Base-by-base conservation (phyloP, 2,329 filamentous ascomycete species). In the Lachnellula occidentalis region DNA sequence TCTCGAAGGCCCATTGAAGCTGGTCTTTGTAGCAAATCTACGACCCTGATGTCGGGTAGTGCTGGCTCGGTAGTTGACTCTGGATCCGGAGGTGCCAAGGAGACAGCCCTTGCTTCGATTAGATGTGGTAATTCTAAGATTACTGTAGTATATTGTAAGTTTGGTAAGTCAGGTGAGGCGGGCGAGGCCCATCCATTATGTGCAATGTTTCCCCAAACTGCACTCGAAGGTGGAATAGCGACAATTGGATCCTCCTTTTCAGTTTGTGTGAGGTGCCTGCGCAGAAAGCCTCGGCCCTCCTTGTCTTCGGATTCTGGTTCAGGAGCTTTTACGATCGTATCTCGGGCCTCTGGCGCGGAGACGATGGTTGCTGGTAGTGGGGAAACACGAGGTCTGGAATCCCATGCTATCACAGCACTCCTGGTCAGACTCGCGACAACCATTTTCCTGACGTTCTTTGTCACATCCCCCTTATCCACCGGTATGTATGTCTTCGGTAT, bases 41-140 rank as follows among this genome's bases (percentile, higher is more conserved):
- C 81, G 1, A 88, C 83, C 34, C 85, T 80, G 11, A 81, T 76
- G 63, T 92, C 86, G 2, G 88, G 79, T 21, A 77, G 66, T 15
- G 72, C 73, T 8, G 73, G 71, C 3, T 71, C 70, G 17, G 66
- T 64, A 36, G 65, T 64, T 17, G 73, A 74, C 34, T 65, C 70
- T 36, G 69, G 74, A 59, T 73, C 76, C 79, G 77, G 0, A 77
- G 75, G 31, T 86, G 90, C 90, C 37, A 96, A 79, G 0, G 89
- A 91, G n/a, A 96, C 83, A 1, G 91, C 92, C 70, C 92, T 92
- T 9, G 90, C 92, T 74, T 97, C 92, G 59, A 97, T 88, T 27
- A 97, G 78, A 67, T 95, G 87, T 1, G 92, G 90, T 22, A 99
- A 77, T 71, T 97, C 92, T 37, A 81, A 78, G 17, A 96, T 77